Conservation (phyloP, 1,139 yeast species). For the Candida tropicalis region DNA sequence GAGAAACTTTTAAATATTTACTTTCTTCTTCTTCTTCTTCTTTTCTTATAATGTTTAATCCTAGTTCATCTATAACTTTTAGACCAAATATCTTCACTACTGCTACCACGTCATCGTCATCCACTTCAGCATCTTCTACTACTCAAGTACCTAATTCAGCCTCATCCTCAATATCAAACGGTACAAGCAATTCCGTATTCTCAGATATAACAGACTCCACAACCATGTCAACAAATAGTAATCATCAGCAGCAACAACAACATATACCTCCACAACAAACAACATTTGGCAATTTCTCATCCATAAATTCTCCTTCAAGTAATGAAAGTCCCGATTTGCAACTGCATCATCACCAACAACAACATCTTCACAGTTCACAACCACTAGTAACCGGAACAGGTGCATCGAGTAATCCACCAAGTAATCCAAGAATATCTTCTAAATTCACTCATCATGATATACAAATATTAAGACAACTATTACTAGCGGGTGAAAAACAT, state of each 20-base stretch:
- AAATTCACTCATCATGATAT: constrained; percentile 42
- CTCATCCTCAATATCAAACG: constrained; percentile 5
- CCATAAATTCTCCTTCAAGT: not conserved
- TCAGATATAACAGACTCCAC: constrained; percentile 4
- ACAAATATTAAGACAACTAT: constrained; percentile 40
- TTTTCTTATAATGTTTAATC: constrained; percentile 1
- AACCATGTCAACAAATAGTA: not conserved
- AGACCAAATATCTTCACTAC: constrained; percentile 3
- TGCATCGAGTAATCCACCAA: constrained; percentile 17
- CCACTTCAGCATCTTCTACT: not conserved
- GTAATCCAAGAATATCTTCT: constrained; percentile 16
- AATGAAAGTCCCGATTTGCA: constrained; percentile 1
- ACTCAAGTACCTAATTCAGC: constrained; percentile 4
- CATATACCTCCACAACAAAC: not conserved
- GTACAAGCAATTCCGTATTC: constrained; percentile 3
- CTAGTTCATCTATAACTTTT: not conserved
- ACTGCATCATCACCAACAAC: too few species aligned
- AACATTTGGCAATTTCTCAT: not conserved
- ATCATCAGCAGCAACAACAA: constrained; percentile 1
- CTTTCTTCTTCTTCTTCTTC: not conserved
- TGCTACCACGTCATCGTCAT: not conserved
- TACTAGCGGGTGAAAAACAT: constrained; percentile 46
- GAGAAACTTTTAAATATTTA: not conserved
- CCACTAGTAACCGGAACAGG: constrained; percentile 16
- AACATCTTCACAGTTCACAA: too few species aligned